These are phyloP conservation scores for Adansonia gregorii DNA, from an alignment of 441 rosid species.

Conservation along the genomic window DNA sequence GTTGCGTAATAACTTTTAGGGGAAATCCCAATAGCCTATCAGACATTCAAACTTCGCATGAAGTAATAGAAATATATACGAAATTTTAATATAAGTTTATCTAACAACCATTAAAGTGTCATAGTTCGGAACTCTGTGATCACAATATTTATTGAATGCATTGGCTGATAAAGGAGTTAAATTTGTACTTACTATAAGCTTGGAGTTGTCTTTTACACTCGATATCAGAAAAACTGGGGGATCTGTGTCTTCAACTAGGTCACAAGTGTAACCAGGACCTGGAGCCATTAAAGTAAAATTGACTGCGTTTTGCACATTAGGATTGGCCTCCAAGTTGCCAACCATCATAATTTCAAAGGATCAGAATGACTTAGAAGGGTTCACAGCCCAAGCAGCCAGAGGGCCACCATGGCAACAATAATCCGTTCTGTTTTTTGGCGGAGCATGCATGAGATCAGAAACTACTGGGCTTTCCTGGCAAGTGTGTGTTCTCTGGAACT, in stretches of 20 bases:
- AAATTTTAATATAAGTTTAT: too few species aligned
- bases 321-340: constrained; percentile 39
- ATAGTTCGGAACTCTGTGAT: too few species aligned
- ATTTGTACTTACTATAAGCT: constrained; percentile 49
- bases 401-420: constrained; percentile 54
- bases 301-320: constrained; percentile 40
- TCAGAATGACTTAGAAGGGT: constrained; percentile 53
- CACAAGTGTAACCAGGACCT: constrained; percentile 63
- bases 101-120: too few species aligned
- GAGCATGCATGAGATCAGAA: constrained; percentile 43
- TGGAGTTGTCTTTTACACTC: constrained; percentile 60
- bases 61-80: too few species aligned
- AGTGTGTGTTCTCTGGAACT: constrained; percentile 43
- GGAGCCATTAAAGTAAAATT: constrained; percentile 56
- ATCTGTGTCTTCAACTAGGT: constrained; percentile 39
- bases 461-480: constrained; percentile 51
- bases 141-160: not conserved
- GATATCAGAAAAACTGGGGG: constrained; percentile 46
- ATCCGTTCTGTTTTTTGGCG: constrained; percentile 35
- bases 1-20: not conserved
- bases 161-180: not conserved
- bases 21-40: too few species aligned
- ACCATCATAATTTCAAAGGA: constrained; percentile 52
- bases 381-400: constrained; percentile 55
- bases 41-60: not conserved